Evolutionary conservation across 2,329 filamentous ascomycete species (phyloP), one percentile per base, ranked within the genome.

Genomic region (Fusarium pseudocircinatum): DNA sequence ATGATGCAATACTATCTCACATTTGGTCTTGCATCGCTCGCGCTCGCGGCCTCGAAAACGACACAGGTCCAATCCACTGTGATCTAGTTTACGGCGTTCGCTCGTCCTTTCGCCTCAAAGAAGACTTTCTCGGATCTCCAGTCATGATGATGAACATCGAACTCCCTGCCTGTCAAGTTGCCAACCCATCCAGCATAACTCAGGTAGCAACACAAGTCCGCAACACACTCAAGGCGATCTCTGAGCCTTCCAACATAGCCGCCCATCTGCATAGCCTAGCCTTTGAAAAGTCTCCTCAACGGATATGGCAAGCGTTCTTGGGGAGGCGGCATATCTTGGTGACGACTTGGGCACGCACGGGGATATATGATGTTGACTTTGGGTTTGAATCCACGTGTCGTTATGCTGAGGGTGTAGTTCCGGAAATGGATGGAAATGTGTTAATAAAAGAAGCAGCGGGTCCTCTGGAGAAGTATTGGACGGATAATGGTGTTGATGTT

Each of bases 261-360:
- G 64, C 72, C 1, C 70, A 75, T 54, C 54, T 79, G 2, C 68
- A 79, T 36, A 57, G 58, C 3, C 24, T 78, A 5, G 72, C 75
- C 0, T 77, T 72, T 10, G 77, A 78, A 46, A 72, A 67, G 40
- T 72, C 78, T 3, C 78, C 78, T 16, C 78, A 79, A 18, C 67
- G 74, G 1, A 69, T 78, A 50, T 79, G 77, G 77, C 77, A 78
- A 53, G 76, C 76, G 1, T 79, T 79, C 6, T 39, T 79, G 1
- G 77, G 78, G 7, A 42, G 36, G 4, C 69, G 72, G 0, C 76
- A 79, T 34, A 73, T 78, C 6, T 40, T 79, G 4, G 75, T 78
- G 0, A 79, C 78, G 11, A 79, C 70, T 0, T 79, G 77, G 77
- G 75, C 71, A 4, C 67, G 77, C 3, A 72, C 78, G 0, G 77